Base-by-base conservation (phyloP, 108 stramenopile genomes). In the Seminavis robusta region DNA sequence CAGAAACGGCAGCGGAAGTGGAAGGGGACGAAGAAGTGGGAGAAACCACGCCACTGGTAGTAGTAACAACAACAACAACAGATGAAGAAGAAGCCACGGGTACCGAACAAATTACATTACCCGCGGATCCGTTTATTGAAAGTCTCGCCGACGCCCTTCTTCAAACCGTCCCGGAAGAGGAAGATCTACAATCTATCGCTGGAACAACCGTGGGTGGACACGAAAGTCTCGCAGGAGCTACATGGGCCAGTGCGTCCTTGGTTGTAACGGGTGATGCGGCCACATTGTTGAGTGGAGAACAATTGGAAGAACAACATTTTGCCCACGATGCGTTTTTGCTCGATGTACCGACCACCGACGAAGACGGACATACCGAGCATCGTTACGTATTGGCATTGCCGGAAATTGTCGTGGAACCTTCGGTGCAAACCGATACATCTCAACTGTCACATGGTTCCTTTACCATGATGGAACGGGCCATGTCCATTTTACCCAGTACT, bases 341-440 rank as follows among this genome's bases (percentile, higher is more conserved):
- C 10, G 34, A 36, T 36, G 34, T 36, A 10, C 34, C 34, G 8
- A 36, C 34, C 8, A 36, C 34, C 8, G 34, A 36, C 13, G 34
- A 36, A n/a, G n/a, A n/a, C n/a, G n/a, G n/a, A n/a, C n/a, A n/a
- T n/a, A n/a, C n/a, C n/a, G 58, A 56, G 7, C 42, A 41, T 51
- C 30, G 56, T 4, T 74, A 64, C 27, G 55, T 74, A 2, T 29
- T 74, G n/a, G 73, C 67, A 28, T 44, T 74, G 13, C 73, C 73
- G 34, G 66, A 68, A 42, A 52, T 67, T 42, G 26, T 27, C 19
- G n/a, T 48, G 23, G 39, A 32, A 37, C n/a, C 13, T 16, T 28
- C 27, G 15, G n/a, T n/a, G n/a, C n/a, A n/a, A n/a, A 34, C 26
- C 2, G 63, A 30, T 15, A 19, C 38, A 1, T 36, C 34, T 33